Base-by-base conservation (phyloP, 1,284 basidiomycete genomes). In the Pseudozyma tsukubaensis region DNA sequence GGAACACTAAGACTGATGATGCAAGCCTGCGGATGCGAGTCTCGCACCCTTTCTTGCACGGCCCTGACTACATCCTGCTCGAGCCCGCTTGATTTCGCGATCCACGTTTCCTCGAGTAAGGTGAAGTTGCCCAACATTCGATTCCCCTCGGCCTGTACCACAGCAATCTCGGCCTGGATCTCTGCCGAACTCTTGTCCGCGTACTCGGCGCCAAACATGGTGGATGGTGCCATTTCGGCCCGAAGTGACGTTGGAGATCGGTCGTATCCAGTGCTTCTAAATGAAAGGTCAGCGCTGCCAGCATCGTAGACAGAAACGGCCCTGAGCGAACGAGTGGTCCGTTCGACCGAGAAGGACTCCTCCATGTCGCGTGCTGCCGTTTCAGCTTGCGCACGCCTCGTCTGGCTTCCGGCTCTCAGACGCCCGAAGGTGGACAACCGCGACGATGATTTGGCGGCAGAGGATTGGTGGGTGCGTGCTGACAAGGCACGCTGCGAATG, bases 151-250 rank as follows among this genome's bases (percentile, higher is more conserved):
- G 62, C 67, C 43, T 76, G 63, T 6, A 80, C 77, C 14, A 79
- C 76, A 24, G 55, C 50, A 13, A 78, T 78, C 60, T 80, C 77
- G 32, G 79, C 79, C 40, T 64, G 58, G 32, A 80, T 73, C 58
- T 80, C 79, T n/a, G 58, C 50, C n/a, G 68, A 55, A 4, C 60
- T 40, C 43, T 72, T 72, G 42, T 66, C 65, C 5, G 56, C 61
- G 50, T 79, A 79, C 63, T 77, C 71, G 35, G 64, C 59, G 19
- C 77, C 74, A 42, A 72, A 72, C 52, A 79, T 59, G 32, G 57
- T 57, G 0, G 60, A 52, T 4, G 70, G 57, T 32, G 65, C 71
- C 43, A 50, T 50, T 12, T 65, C 71, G 8, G 61, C 45, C 3
- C 71, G 65, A 16, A 53, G 16, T 7, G 67, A 64, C 1, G 67